Conservation (phyloP, 2,329 filamentous ascomycete genomes). For the Hawksworthiomyces lignivorus region DNA sequence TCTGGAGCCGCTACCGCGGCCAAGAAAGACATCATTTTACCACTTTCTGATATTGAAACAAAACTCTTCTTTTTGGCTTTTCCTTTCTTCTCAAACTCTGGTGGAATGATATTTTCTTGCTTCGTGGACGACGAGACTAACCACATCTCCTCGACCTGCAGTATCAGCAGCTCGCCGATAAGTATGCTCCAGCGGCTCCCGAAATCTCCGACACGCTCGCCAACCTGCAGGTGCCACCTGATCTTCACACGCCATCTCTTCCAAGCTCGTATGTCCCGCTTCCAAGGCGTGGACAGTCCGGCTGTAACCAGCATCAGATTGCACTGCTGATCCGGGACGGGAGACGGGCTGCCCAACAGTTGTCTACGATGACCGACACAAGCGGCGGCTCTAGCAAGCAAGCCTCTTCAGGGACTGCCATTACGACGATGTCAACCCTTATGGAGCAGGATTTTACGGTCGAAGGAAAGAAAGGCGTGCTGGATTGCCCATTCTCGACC, state of each 20-base stretch:
- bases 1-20: constrained; percentile 59
- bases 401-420: constrained; percentile 36
- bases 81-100: constrained; percentile 14
- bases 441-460: constrained; percentile 90
- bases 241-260: constrained; percentile 36
- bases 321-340: constrained; percentile 59
- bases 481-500: constrained; percentile 73
- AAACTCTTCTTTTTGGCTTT: constrained; percentile 16
- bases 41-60: constrained; percentile 35
- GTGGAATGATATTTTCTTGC: too few species aligned
- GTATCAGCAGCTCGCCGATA: constrained; percentile 60
- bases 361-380: constrained; percentile 40
- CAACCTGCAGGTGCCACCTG: constrained; percentile 58
- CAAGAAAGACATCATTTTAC: constrained; percentile 53
- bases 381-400: constrained; percentile 43
- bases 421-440: constrained; percentile 54
- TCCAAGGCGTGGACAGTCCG: constrained; percentile 38
- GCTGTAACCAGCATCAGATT: constrained; percentile 47
- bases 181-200: constrained; percentile 57
- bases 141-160: constrained; percentile 25
- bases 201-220: constrained; percentile 60
- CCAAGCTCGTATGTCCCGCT: constrained; percentile 47
- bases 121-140: constrained; percentile 7
- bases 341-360: constrained; percentile 47
- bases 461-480: constrained; percentile 66